Base-by-base conservation (phyloP, 192 early-diverging fungal species). In the Mortierella antarctica region DNA sequence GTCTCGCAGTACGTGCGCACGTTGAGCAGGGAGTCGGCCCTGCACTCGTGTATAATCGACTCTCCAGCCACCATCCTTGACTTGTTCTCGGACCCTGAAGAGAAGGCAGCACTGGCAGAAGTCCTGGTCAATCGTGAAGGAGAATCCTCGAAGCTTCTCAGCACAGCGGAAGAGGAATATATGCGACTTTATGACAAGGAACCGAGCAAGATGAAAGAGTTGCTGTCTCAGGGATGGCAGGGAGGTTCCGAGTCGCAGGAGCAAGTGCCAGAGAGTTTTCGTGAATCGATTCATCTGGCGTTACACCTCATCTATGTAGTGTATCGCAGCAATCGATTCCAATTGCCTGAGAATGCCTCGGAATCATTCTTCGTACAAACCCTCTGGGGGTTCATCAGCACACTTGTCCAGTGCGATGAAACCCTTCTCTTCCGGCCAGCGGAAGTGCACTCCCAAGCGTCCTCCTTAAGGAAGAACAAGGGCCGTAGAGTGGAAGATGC, bases 381-480 rank as follows among this genome's bases (percentile, higher is more conserved):
- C 23, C 57, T 64, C 46, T 64, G 62, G 49, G 62, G 48, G 15
- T 64, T 64, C 62, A 51, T 64, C 21, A 40, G 40, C 21, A 6
- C 51, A 13, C 45, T 50, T 2, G 7, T 64, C 2, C 23, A 64
- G 23, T n/a, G 31, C 20, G 62, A 48, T 17, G 62, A 51, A 48
- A 47, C 13, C 48, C 62, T 64, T 23, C 23, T 39, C 46, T 42
- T 44, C 50, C 48, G 42, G 31, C 62, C 49, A 51, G 62, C 39
- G 2, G 57, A 58, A 41, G 40, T 58, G 23, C 15, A 20, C 13
- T 58, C 57, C 13, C 57, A 58, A 39, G 21, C 57, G 40, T 58
- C 57, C 21, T 20, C 23, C 23, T 15, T 58, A 1, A 20, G 62
- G 42, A 64, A 64, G 31, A 64, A 64, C 62, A 64, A 21, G 62